Base-by-base conservation (phyloP, 1,139 yeast genomes). In the Oligophagozyma castellii region DNA sequence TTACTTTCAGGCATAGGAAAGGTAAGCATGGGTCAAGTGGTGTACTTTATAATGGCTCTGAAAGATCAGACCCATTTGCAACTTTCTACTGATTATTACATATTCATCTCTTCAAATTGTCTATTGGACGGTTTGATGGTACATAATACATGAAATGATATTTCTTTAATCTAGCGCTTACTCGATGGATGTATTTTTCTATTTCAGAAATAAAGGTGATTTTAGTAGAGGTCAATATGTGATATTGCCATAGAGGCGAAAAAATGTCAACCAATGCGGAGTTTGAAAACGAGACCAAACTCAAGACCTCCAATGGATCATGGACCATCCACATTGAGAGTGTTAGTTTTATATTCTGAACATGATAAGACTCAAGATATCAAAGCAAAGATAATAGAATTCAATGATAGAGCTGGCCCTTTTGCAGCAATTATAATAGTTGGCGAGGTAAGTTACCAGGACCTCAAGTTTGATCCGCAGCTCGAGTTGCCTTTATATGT, bases 1-100 rank as follows among this genome's bases (percentile, higher is more conserved):
- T 92, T 55, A 92, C 99, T 1, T 92, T 83, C 59, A 81, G 84
- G 55, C 98, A 92, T 53, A 47, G 55, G 35, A 77, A 74, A 46
- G 70, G 73, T 31, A 75, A 76, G 34, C 47, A 56, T 37, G 60
- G 55, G 14, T 51, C 60, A 14, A 51, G 59, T 26, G 61, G 63
- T 35, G 47, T 51, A 10, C 40, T 58, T 33, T 58, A 50, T 35
- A 58, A 56, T 24, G 54, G 56, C 6, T 42, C 51, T 6, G 55
- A 49, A 31, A 49, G 48, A 19, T 50, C 51, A n/a, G 63, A 58
- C 38, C 64, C 64, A 11, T 59, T 59, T 39, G 55, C 63, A 8
- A 58, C 64, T 3, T 50, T 59, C 19, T 58, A 58, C 32, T 59
- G 21, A 38, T 26, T 6, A 12, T 23, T 23, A 7, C 5, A 23